Conservation (phyloP, 768 basidiomycete species). For the Lentinula edodes region DNA sequence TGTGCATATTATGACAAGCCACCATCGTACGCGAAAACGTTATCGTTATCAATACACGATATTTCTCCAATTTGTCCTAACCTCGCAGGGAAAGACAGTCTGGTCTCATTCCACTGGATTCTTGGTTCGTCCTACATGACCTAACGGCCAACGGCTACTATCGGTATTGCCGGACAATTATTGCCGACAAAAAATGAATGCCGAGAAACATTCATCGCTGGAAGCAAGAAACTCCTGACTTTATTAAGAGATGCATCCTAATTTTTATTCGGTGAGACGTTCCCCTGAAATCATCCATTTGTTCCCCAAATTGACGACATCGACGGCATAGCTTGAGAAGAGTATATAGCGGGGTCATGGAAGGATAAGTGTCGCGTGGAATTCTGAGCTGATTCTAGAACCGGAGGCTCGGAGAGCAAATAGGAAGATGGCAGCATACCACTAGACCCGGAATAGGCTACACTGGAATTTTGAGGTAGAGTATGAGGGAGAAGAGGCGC, state of each 20-base stretch:
- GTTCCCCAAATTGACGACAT: slow-evolving; percentile 31
- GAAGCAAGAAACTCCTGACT: neutral
- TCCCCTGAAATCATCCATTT: slow-evolving; percentile 18
- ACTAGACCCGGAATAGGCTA: neutral
- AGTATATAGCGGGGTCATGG: slow-evolving; percentile 21
- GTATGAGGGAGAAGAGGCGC: neutral
- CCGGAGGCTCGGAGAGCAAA: neutral
- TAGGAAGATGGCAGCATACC: neutral
- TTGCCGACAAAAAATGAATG: too few species aligned
- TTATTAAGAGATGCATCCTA: neutral
- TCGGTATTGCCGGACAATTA: too few species aligned
- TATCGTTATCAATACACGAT: neutral
- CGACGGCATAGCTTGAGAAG: slow-evolving; percentile 21
- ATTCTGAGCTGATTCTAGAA: neutral
- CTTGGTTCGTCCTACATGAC: too few species aligned
- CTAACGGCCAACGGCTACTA: too few species aligned
- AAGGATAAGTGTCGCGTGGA: slow-evolving; percentile 21
- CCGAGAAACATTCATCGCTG: neutral
- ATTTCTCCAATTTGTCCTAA: too few species aligned
- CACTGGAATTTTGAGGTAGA: neutral
- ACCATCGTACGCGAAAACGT: neutral
- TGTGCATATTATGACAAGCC: neutral
- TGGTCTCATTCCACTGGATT: too few species aligned
- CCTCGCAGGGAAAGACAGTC: too few species aligned
- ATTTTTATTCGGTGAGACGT: neutral